Percentiles rank a stretch among this genome's conserved stretches.
Conservation (phyloP, 225 moss, liverwort and hornwort species). For the Pseudoscleropodium purum region DNA sequence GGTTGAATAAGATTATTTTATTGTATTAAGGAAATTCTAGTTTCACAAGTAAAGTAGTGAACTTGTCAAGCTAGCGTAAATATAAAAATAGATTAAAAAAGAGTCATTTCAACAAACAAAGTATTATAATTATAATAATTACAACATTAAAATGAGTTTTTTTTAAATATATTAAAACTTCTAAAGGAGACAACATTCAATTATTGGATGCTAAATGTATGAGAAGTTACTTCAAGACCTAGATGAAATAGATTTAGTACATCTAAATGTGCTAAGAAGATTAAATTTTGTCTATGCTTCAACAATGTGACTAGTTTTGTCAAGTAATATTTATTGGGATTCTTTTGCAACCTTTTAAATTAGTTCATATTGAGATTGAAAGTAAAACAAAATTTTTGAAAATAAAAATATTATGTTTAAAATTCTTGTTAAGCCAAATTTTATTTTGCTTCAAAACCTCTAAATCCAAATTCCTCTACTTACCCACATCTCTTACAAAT, state of each 20-base stretch:
- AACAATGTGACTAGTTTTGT: background rate
- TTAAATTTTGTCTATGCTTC: background rate
- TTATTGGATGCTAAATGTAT: background rate
- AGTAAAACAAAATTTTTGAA: background rate
- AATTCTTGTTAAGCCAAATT: background rate
- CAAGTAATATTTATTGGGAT: background rate
- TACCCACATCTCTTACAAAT: background rate
- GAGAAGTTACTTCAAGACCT: too few species aligned
- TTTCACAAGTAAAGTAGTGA: background rate
- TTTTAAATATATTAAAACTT: background rate
- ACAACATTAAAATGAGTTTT: accelerated
- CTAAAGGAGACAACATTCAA: background rate
- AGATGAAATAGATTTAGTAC: background rate
- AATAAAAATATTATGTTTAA: background rate
- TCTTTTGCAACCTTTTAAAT: background rate
- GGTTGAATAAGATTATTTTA: background rate
- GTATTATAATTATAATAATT: background rate
- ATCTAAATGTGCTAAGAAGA: background rate
- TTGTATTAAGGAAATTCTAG: background rate
- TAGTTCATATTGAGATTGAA: background rate
- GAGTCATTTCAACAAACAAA: background rate
- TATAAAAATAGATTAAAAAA: background rate
- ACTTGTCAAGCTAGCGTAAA: background rate
- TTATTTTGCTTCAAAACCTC: background rate
- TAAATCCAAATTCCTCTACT: background rate